phyloP scores from a whole-genome alignment of 1,139 yeast genomes.

The Pichia sp. region DNA sequence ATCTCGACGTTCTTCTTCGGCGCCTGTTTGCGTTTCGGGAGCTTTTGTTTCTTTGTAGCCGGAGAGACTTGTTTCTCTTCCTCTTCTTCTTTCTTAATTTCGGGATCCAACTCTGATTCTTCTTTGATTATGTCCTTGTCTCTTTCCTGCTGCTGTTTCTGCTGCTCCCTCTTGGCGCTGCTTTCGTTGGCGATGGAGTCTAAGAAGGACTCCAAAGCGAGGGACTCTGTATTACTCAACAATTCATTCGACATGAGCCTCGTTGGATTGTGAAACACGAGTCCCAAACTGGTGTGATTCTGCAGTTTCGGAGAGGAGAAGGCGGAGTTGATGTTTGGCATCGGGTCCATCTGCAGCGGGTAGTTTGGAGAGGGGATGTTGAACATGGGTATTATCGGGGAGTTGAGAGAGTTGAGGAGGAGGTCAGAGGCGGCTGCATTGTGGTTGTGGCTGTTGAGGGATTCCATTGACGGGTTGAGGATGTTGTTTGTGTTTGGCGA shows the following conservation, averaged over 20 bases:
- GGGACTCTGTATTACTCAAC: conserved; percentile 34
- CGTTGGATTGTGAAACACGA: not conserved
- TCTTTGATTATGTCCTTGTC: not conserved
- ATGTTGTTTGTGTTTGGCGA: conserved; percentile 11
- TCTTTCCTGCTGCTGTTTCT: not conserved
- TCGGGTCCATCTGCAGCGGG: not conserved
- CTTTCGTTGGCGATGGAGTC: conserved; percentile 38
- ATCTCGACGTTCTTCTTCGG: not conserved
- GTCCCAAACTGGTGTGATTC: not conserved
- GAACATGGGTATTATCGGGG: not conserved
- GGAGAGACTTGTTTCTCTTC: not conserved
- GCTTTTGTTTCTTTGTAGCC: not conserved
- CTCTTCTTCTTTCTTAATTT: not conserved
- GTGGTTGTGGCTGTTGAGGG: not conserved
- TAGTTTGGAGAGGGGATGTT: not conserved
- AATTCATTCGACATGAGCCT: conserved; percentile 10
- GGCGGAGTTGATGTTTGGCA: not conserved
- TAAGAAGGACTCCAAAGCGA: conserved; percentile 38
- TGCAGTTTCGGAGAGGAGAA: not conserved
- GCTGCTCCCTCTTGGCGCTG: not conserved
- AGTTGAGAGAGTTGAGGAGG: not conserved
- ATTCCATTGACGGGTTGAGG: not conserved
- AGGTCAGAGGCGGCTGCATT: not conserved
- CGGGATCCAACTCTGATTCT: too few species aligned
- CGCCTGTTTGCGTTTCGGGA: conserved; percentile 36